A percentile compares a stretch with the other conserved stretches of the same genome.
phyloP scores from a whole-genome alignment of 2,329 filamentous ascomycete species.

The Hymenoscyphus linearis region DNA sequence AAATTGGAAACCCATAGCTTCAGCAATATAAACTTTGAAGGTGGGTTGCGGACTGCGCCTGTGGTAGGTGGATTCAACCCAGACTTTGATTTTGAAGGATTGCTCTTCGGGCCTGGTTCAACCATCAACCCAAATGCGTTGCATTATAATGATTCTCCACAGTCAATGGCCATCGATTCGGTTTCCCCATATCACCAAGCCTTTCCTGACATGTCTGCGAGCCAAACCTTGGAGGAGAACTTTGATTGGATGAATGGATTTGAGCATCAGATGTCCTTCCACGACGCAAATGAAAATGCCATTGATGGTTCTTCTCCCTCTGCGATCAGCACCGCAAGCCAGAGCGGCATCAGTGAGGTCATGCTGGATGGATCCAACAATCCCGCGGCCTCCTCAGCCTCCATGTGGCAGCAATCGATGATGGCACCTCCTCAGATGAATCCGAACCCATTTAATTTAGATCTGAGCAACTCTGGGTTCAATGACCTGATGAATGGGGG shows the following conservation, averaged over 20 bases:
- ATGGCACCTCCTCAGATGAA: slow-evolving; percentile 64
- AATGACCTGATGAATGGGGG: slow-evolving; percentile 68
- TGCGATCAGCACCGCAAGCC: slow-evolving; percentile 90
- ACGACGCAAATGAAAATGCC: slow-evolving; percentile 67
- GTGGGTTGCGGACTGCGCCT: slow-evolving; percentile 74
- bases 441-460: slow-evolving; percentile 65
- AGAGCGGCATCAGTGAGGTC: slow-evolving; percentile 84
- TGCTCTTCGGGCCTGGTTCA: slow-evolving; percentile 65
- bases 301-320: slow-evolving; percentile 93
- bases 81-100: slow-evolving; percentile 64
- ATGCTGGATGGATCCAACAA: slow-evolving; percentile 80
- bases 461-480: slow-evolving; percentile 69
- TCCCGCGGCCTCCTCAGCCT: slow-evolving; percentile 46
- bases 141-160: slow-evolving; percentile 77
- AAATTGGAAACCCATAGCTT: slow-evolving; percentile 78
- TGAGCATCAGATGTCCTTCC: slow-evolving; percentile 69
- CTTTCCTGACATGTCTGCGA: slow-evolving; percentile 53
- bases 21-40: slow-evolving; percentile 56
- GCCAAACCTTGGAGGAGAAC: slow-evolving; percentile 64
- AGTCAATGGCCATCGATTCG: slow-evolving; percentile 58
- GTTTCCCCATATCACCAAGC: slow-evolving; percentile 54
- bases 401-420: slow-evolving; percentile 66
- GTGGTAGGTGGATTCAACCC: slow-evolving; percentile 56
- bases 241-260: slow-evolving; percentile 85
- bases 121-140: slow-evolving; percentile 65